Evolutionary conservation across 1,284 basidiomycete species (phyloP).

Genomic region (Mrakiaceae sp.): DNA sequence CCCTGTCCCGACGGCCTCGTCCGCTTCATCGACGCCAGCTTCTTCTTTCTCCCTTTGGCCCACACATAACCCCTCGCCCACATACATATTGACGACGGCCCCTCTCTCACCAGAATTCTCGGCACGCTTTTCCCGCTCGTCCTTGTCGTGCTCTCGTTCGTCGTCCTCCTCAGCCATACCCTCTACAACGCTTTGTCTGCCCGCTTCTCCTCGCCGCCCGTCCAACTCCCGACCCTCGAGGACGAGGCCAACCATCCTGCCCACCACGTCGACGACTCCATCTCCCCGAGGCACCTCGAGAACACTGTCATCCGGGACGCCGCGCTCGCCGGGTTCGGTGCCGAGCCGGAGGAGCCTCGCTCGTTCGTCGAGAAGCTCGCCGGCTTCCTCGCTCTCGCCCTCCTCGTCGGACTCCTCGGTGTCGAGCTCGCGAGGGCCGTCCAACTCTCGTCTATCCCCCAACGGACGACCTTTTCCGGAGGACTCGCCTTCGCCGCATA

Average conservation of each 20-base stretch:
- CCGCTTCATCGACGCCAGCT: background rate
- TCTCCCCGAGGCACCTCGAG: conserved; percentile 16
- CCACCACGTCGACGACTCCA: conserved; percentile 20
- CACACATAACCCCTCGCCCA: background rate
- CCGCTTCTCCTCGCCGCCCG: background rate
- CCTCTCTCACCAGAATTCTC: conserved; percentile 19
- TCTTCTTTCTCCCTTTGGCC: background rate
- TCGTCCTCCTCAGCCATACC: background rate
- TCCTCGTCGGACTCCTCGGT: conserved; percentile 19
- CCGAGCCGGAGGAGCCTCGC: conserved; percentile 3
- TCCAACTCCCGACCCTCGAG: conserved; percentile 13
- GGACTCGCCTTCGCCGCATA: conserved; percentile 17
- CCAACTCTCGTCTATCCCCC: background rate
- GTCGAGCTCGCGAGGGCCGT: conserved; percentile 18
- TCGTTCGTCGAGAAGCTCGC: conserved; percentile 9
- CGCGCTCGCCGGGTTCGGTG: conserved; percentile 5
- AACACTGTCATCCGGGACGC: conserved; percentile 7
- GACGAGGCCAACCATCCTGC: conserved; percentile 17
- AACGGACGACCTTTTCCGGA: conserved; percentile 4
- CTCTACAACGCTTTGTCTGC: background rate
- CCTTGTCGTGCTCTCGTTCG: background rate
- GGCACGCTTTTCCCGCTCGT: conserved; percentile 26
- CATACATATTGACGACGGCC: background rate
- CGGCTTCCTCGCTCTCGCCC: conserved; percentile 9
- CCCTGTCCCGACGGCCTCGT: background rate